Conservation (phyloP, 2,329 filamentous ascomycete genomes). For the Talaromyces sp. region DNA sequence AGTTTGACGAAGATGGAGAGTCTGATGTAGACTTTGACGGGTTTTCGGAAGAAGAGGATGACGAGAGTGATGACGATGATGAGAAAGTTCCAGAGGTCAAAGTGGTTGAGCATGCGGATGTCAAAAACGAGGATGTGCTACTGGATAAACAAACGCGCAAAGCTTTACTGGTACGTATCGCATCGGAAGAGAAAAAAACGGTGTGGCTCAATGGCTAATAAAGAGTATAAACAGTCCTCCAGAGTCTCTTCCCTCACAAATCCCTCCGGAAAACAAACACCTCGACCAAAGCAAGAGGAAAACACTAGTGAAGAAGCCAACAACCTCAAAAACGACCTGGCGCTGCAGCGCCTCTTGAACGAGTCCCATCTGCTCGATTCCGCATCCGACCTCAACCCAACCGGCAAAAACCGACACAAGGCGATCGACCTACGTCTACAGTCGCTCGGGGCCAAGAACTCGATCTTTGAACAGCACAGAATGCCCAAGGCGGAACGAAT, state of each 20-base stretch:
- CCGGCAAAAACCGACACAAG: constrained; percentile 72
- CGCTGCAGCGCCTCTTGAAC: constrained; percentile 80
- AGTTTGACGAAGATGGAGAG: constrained; percentile 41
- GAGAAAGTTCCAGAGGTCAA: constrained; percentile 57
- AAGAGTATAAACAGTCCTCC: constrained; percentile 23
- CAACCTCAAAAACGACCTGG: constrained; percentile 86
- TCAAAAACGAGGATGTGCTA: constrained; percentile 34
- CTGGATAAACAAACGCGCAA: constrained; percentile 69
- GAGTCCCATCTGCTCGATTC: constrained; percentile 84
- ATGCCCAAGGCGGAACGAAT: constrained; percentile 87
- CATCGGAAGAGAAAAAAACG: background rate
- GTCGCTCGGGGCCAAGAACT: constrained; percentile 71
- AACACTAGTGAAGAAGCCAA: constrained; percentile 56
- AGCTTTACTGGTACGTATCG: constrained; percentile 65
- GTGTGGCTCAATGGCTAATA: constrained; percentile 11
- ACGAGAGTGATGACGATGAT: constrained; percentile 39
- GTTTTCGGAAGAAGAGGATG: constrained; percentile 40
- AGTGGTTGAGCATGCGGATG: constrained; percentile 58
- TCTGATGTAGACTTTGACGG: constrained; percentile 19
- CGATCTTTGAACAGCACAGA: constrained; percentile 70
- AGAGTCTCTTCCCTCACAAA: constrained; percentile 44
- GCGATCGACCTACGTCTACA: constrained; percentile 81
- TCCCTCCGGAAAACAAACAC: constrained; percentile 12
- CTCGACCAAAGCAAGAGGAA: constrained; percentile 23
- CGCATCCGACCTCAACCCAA: constrained; percentile 50